Evolutionary conservation across 805 yeast genomes (phyloP).

Genomic region (Metschnikowia arizonensis): DNA sequence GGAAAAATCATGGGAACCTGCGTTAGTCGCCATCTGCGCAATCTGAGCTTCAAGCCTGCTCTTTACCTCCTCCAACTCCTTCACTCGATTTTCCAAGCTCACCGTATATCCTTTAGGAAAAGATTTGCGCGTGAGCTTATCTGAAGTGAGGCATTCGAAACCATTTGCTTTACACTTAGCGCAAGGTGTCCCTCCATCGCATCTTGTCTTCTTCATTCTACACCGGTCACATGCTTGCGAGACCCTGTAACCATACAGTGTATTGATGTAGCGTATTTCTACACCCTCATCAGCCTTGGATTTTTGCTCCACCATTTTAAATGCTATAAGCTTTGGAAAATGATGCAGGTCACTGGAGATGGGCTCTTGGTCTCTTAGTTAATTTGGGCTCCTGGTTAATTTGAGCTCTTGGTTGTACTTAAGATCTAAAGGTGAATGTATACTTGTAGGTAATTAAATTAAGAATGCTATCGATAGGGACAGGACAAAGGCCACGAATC

Average conservation of each 20-base stretch:
- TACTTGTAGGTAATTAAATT: neutral
- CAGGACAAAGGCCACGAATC: neutral
- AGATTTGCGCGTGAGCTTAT: constrained; percentile 69
- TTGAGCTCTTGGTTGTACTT: neutral
- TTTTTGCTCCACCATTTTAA: neutral
- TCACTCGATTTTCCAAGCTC: constrained; percentile 59
- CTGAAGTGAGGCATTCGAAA: constrained; percentile 67
- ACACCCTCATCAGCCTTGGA: neutral
- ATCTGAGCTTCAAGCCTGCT: constrained; percentile 6
- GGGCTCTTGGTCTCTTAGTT: neutral
- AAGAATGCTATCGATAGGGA: neutral
- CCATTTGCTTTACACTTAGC: constrained; percentile 62
- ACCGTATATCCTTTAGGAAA: constrained; percentile 82
- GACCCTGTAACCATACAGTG: constrained; percentile 46
- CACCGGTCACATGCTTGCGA: constrained; percentile 84
- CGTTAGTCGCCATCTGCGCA: constrained; percentile 4
- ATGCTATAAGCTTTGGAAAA: neutral
- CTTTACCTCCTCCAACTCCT: constrained; percentile 53
- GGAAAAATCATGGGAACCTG: constrained; percentile 26
- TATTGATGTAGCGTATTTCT: constrained; percentile 27
- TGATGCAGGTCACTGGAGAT: neutral
- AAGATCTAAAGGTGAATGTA: neutral
- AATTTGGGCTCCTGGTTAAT: neutral
- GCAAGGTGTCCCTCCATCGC: constrained; percentile 73
- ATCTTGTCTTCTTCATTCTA: constrained; percentile 68